Evolutionary conservation across 257 asterid genomes (phyloP), one percentile per base, ranked within the genome.

Genomic region (Leonotis leonurus): DNA sequence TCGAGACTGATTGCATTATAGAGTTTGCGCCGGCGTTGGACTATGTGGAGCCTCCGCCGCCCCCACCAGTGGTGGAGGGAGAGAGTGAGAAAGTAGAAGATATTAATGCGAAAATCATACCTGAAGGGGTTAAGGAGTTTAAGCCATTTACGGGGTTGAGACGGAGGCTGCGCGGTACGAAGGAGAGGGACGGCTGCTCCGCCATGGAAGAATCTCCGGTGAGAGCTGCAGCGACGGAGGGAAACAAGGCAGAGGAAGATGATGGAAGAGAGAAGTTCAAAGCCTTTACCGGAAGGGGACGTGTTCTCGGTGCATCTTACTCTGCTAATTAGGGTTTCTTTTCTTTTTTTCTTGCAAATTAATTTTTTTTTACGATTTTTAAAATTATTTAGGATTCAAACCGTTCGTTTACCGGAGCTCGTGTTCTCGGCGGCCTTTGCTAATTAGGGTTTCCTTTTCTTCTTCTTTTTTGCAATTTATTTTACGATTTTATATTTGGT

Each of bases 11-110:
- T 36, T 50, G 60, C 3, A 0, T 0, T 1, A 2, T 33, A 12
- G 69, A 63, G 3, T 63, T 63, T 22, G 69, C 60, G 2, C 51
- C 29, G 69, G 26, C 69, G 40, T 24, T 63, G 60, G 69, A 63
- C 24, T 63, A 36, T 14, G 35, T 27, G 73, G 71, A 43, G 58
- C 56, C 55, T 27, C 30, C 30, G 52, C 51, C 3, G 51, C 16
- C 7, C n/a, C n/a, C n/a, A n/a, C n/a, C n/a, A n/a, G n/a, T n/a
- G n/a, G n/a, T 18, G 37, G 4, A 21, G 37, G 30, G 48, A 8
- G 32, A 2, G 10, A 13, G 7, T 18, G 64, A 17, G 3, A 10
- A 48, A 27, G 22, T 1, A 6, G 13, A 5, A 5, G 8, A 7
- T 12, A 29, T 1, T 29, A 29, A 1, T 29, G 17, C n/a, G n/a